Conservation (phyloP, 1,284 basidiomycete genomes). For the Leccinum subfulvum region DNA sequence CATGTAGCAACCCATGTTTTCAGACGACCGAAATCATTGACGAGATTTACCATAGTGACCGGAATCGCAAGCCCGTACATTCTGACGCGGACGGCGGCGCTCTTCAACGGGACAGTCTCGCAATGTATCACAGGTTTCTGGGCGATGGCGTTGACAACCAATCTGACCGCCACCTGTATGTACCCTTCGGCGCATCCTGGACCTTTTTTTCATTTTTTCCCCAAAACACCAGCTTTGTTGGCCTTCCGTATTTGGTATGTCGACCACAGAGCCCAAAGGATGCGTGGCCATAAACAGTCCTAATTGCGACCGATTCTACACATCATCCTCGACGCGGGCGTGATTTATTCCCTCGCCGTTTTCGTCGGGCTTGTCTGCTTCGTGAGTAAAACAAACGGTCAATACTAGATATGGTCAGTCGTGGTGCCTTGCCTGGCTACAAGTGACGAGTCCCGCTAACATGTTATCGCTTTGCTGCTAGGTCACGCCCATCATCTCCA, state of each 20-base stretch:
- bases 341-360: neutral
- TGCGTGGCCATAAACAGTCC: neutral
- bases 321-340: slow-evolving; percentile 1
- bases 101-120: neutral
- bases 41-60: neutral
- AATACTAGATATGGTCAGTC: slow-evolving; percentile 2
- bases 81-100: neutral
- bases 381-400: neutral
- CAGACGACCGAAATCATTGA: neutral
- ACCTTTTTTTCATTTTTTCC: neutral
- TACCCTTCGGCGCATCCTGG: neutral
- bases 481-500: slow-evolving; percentile 1
- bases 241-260: neutral
- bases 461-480: neutral
- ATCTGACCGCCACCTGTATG: neutral
- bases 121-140: neutral
- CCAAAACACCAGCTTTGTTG: neutral
- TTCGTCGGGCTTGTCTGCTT: neutral
- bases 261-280: neutral
- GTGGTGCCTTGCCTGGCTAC: neutral
- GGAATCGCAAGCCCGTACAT: neutral
- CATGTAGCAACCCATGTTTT: neutral
- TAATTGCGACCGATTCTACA: neutral
- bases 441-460: neutral
- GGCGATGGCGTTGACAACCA: neutral